Evolutionary conservation across 345 rosid genomes (phyloP).

Genomic region (Pistacia integerrima): DNA sequence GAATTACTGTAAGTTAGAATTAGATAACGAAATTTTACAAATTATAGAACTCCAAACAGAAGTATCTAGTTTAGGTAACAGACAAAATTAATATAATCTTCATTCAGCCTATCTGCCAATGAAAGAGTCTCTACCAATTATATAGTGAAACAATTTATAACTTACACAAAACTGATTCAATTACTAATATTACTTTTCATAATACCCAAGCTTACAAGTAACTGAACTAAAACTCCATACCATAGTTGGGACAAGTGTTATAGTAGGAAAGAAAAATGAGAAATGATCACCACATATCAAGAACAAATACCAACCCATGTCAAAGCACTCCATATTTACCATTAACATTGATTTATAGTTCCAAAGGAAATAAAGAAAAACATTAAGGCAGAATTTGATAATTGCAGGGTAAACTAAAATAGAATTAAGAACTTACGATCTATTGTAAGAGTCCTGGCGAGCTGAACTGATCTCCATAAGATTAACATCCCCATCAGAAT

Average conservation of each 20-base stretch:
- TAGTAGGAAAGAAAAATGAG: neutral
- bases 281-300: neutral
- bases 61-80: neutral
- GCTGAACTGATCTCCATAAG: slow-evolving; percentile 76
- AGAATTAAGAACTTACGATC: slow-evolving; percentile 61
- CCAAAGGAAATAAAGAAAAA: neutral
- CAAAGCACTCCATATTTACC: slow-evolving; percentile 6
- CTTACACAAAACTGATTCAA: neutral
- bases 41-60: neutral
- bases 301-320: slow-evolving; percentile 3
- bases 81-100: neutral
- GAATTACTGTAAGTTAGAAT: neutral
- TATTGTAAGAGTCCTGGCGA: slow-evolving; percentile 57
- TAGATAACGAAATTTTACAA: neutral
- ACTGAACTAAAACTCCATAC: neutral
- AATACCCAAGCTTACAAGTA: neutral
- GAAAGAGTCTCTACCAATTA: neutral
- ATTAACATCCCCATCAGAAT: slow-evolving; percentile 38
- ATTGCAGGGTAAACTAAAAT: neutral
- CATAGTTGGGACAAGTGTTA: neutral
- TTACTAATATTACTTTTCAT: slow-evolving; percentile 2
- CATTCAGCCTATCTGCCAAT: slow-evolving; percentile 3
- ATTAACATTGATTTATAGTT: slow-evolving; percentile 7
- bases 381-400: slow-evolving; percentile 2
- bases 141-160: neutral